Evolutionary conservation across 73 alveolate genomes (phyloP).

Genomic region (Uronychia binucleata): DNA sequence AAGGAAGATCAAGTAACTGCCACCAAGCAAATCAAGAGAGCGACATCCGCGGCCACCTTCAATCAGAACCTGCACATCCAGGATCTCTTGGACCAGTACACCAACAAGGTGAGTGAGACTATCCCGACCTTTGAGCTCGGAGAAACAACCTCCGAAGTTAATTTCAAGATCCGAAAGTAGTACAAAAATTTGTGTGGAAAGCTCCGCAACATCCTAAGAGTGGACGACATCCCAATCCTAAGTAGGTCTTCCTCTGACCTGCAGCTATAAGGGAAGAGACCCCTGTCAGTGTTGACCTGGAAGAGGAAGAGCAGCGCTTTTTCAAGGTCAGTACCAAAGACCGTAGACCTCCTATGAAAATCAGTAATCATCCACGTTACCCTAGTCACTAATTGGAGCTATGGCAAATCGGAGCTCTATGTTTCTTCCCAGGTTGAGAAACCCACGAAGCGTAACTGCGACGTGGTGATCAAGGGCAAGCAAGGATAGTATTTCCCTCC

Average conservation of each 20-base stretch:
- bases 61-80: neutral
- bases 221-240: neutral
- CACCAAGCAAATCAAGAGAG: neutral
- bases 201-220: neutral
- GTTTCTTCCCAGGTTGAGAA: neutral
- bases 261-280: neutral
- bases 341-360: neutral
- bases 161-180: neutral
- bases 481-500: neutral
- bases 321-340: neutral
- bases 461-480: neutral
- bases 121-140: neutral
- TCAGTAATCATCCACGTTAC: neutral
- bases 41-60: neutral
- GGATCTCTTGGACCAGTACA: neutral
- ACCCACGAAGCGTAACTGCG: neutral
- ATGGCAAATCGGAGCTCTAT: neutral
- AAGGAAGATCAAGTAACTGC: neutral
- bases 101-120: neutral
- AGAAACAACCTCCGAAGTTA: neutral
- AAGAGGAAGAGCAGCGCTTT: neutral
- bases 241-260: neutral
- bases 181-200: neutral
- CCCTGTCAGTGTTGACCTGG: neutral
- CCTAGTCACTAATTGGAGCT: neutral